Evolutionary conservation across 2,329 filamentous ascomycete genomes (phyloP), one percentile per base, ranked within the genome.

Genomic region (Fusarium sarcochroum): DNA sequence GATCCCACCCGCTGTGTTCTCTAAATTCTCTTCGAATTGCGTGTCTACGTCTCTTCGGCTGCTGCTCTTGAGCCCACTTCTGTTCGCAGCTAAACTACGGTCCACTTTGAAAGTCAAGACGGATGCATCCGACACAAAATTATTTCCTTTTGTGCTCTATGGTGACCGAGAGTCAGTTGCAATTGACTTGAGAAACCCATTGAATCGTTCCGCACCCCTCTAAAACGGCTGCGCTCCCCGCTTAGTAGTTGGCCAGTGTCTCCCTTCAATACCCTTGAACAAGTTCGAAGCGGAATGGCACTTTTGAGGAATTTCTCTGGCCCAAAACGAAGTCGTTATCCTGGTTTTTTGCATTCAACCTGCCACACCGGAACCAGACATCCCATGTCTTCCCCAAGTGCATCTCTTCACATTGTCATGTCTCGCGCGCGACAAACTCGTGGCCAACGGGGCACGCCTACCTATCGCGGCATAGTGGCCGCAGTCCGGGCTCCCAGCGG

Each of bases 401-500:
- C 47, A 21, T 37, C 49, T 65, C 58, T 54, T 25, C 45, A 48
- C 45, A 37, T 49, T 51, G 15, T 23, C 52, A 49, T 57, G 55
- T 56, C 58, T 46, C 52, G 23, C 48, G 55, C 50, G 46, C 41
- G 41, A 45, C 55, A 59, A 32, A 51, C 70, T 73, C 60, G 61
- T 73, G 69, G 68, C 55, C 47, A 49, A 72, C 60, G 69, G 70
- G 66, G 64, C 47, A 55, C 32, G 50, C 46, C 58, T 74, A 60
- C 72, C 70, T 47, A 49, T 66, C 56, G 7, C n/a, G 69, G 72
- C 41, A 64, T 71, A 74, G 72, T 55, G 72, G 58, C 72, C 69
- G 64, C 50, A 47, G 45, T 59, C 61, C 58, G 63, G 58, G 50
- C 66, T 59, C 58, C 72, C 70, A 73, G 63, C 58, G 45, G 70